Evolutionary conservation across 345 rosid species (phyloP).

Genomic region (Eucalyptus marginata): DNA sequence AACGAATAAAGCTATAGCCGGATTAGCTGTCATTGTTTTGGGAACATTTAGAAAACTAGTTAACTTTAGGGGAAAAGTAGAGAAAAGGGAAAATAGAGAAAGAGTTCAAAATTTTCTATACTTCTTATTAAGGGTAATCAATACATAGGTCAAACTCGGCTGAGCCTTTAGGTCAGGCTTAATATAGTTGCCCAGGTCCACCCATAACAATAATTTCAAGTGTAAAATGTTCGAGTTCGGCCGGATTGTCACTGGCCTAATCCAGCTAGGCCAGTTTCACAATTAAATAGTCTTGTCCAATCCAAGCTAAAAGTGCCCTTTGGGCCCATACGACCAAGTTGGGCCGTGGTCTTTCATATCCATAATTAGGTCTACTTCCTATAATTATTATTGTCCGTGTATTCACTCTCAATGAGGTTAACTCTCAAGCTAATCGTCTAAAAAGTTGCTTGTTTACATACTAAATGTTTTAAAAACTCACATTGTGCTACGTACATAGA

Average conservation of each 20-base stretch:
- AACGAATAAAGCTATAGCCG: background rate
- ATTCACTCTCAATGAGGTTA: background rate
- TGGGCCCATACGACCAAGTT: background rate
- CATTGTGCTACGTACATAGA: background rate
- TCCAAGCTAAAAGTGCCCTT: background rate
- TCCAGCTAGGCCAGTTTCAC: background rate
- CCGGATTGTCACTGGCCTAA: background rate
- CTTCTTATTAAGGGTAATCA: background rate
- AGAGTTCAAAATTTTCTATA: background rate
- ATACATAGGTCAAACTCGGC: background rate
- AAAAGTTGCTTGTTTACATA: background rate
- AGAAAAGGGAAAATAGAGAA: background rate
- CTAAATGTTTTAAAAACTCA: background rate
- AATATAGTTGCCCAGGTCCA: background rate
- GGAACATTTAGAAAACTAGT: background rate
- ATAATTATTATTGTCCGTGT: background rate
- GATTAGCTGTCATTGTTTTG: background rate
- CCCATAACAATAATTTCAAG: background rate
- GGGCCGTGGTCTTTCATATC: background rate
- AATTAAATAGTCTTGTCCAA: background rate
- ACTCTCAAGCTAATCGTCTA: background rate
- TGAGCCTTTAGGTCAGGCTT: background rate
- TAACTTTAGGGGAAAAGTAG: background rate
- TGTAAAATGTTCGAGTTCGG: background rate
- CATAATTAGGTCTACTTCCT: background rate